Base-by-base conservation (phyloP, 192 early-diverging fungal genomes). In the Podila horticola region DNA sequence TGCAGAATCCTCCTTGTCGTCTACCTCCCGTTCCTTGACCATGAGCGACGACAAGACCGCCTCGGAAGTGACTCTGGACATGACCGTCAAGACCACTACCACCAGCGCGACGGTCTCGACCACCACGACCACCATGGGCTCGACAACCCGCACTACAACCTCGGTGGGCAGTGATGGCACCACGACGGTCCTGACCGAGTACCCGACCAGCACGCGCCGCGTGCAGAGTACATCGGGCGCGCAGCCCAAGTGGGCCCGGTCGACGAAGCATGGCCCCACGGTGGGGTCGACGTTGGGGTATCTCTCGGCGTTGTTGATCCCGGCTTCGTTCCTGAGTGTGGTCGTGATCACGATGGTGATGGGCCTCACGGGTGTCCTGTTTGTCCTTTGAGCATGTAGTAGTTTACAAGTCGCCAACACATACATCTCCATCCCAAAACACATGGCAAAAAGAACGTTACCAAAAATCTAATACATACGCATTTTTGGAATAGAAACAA, bases 171-270 rank as follows among this genome's bases (percentile, higher is more conserved):
- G 33, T 0, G 77, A 81, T 19, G 66, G 77, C 1, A 81, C 67
- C 2, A 73, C 71, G 5, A 81, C 77, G 11, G 67, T 69, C 7
- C 17, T 81, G 58, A 81, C 77, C 1, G 49, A 69, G 62, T 73
- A 69, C 31, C 71, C 77, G 10, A 59, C 71, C 10, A 67, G 71
- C 12, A 72, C 76, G 15, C 77, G 58, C 59, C 52, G 17, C 2
- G n/a, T n/a, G n/a, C 19, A 12, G 20, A n/a, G 24, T 6, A 55
- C 52, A 1, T 24, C 52, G n/a, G 52, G 52, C n/a, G 52, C 52
- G 6, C 20, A 55, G 0, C 52, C 52, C 20, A 55, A 24, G 3
- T 55, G 52, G 52, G 4, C 24, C 10, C 52, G 20, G n/a, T 55
- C 6, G 52, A 17, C 52, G 52, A 11, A 7, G 20, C 52, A n/a